Percentiles rank a stretch among this genome's conserved stretches.
These are phyloP conservation scores for Trametopsis cervina DNA, from an alignment of 768 basidiomycete genomes.

Conservation along the genomic window DNA sequence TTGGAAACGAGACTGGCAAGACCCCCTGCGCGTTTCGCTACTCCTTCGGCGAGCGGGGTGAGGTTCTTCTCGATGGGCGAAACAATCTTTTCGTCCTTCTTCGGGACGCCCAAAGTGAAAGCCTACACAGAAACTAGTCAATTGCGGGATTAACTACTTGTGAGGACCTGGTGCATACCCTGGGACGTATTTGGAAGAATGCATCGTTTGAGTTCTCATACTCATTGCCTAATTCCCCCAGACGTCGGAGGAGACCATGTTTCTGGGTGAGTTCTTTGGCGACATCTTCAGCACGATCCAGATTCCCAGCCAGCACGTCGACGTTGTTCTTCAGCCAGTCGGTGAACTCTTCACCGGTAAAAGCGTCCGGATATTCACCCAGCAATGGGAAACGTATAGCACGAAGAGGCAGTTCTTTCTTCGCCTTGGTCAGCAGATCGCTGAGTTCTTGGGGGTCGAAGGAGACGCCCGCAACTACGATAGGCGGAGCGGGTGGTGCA, in stretches of 20 bases:
- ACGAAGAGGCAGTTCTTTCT: slow-evolving; percentile 61
- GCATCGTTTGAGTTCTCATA: slow-evolving; percentile 76
- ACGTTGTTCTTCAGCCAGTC: slow-evolving; percentile 78
- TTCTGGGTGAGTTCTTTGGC: slow-evolving; percentile 47
- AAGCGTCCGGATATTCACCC: slow-evolving; percentile 81
- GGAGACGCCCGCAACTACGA: slow-evolving; percentile 72
- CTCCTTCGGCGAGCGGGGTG: slow-evolving; percentile 40
- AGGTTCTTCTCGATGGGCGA: slow-evolving; percentile 27
- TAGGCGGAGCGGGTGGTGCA: slow-evolving; percentile 40
- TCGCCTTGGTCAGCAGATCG: slow-evolving; percentile 63
- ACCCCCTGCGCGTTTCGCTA: slow-evolving; percentile 63
- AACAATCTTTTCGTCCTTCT: slow-evolving; percentile 19
- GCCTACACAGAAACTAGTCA: slow-evolving; percentile 33
- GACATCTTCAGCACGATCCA: slow-evolving; percentile 75
- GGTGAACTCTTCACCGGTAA: slow-evolving; percentile 86
- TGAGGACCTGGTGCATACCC: no score
- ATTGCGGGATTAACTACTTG: no score
- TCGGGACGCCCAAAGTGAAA: slow-evolving; percentile 45
- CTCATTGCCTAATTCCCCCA: slow-evolving; percentile 79
- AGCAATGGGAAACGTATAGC: slow-evolving; percentile 71
- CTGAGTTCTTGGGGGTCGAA: slow-evolving; percentile 61
- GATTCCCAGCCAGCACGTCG: slow-evolving; percentile 66
- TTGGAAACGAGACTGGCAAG: slow-evolving; percentile 70
- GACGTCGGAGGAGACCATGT: slow-evolving; percentile 53
- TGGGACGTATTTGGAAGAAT: slow-evolving; percentile 79